A percentile compares a stretch with the other conserved stretches of the same genome.
Evolutionary conservation across 2,329 filamentous ascomycete species (phyloP).

Genomic region (Lachnellula arida): DNA sequence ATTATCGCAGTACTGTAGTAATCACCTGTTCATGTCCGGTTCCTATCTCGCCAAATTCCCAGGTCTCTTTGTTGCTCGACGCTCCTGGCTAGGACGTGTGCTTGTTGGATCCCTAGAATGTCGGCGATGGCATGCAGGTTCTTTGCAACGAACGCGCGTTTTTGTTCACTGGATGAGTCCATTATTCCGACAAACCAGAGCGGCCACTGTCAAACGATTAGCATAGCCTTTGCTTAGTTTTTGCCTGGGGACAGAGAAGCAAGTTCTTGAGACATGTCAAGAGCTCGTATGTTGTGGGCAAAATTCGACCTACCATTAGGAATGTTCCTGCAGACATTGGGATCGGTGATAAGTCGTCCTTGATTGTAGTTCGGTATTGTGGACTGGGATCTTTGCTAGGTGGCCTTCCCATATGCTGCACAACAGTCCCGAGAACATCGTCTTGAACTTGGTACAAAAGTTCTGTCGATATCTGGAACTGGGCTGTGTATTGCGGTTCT

Average conservation of each 20-base stretch:
- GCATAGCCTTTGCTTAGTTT: no score
- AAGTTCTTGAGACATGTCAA: no score
- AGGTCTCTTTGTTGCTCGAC: slow-evolving; percentile 4
- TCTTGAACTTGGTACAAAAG: slow-evolving; percentile 13
- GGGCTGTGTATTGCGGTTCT: slow-evolving; percentile 15
- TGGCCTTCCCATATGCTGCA: slow-evolving; percentile 17
- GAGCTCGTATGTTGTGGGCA: no score
- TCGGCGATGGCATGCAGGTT: slow-evolving; percentile 21
- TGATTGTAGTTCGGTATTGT: not conserved
- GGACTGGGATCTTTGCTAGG: not conserved
- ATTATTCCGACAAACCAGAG: slow-evolving; percentile 24
- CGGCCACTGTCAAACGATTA: slow-evolving; percentile 17
- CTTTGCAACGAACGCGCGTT: slow-evolving; percentile 17
- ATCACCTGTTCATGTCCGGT: no score
- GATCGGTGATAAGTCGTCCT: slow-evolving; percentile 1
- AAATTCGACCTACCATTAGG: slow-evolving; percentile 9
- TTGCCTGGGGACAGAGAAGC: no score
- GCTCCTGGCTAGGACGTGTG: slow-evolving; percentile 17
- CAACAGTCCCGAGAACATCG: slow-evolving; percentile 23
- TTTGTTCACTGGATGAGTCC: slow-evolving; percentile 10
- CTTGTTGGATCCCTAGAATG: slow-evolving; percentile 25
- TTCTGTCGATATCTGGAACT: slow-evolving; percentile 23
- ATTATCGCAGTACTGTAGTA: no score
- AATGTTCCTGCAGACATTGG: slow-evolving; percentile 20
- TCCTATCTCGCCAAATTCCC: not conserved